Evolutionary conservation across 371 early-diverging fungal species (phyloP), one percentile per base, ranked within the genome.

Genomic region (Phascolomyces articulosus): DNA sequence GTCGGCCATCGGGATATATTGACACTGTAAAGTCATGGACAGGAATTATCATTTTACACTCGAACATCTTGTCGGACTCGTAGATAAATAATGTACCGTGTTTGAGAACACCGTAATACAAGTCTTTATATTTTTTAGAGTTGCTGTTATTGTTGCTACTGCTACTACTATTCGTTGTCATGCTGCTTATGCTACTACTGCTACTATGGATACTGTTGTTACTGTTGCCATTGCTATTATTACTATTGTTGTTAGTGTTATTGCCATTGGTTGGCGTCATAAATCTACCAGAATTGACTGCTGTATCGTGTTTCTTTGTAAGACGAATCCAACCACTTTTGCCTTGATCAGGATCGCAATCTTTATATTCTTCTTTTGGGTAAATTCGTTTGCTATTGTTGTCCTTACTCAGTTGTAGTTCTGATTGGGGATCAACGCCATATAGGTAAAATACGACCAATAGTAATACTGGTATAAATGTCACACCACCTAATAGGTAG

Each of bases 11-110:
- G 0, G 87, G 86, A 69, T 87, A 88, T 48, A 94, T 77, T 18
- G 84, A 74, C 28, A 93, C 89, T 20, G 79, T 72, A 67, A 88
- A 90, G 62, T 90, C 75, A 4, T 89, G 82, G 67, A 94, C 77
- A 18, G 87, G 82, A 24, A 94, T 85, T 8, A 94, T 90, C 24
- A 88, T 80, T 29, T 87, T 82, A 71, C 94, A 94, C 38, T 94
- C 90, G 70, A 86, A 81, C 34, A 71, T 63, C 26, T 87, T 81
- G 57, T 93, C 92, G 41, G 87, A 85, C 38, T 93, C 91, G 69
- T 93, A 96, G 60, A 95, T 70, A 62, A 92, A 91, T 40, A 96
- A 78, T 15, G 91, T 90, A 47, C 92, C 89, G 66, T 91, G 86
- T 49, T 90, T 89, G 38, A 96, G 71, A 13, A 92, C 91, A 2